These are phyloP conservation scores for Miscanthus sacchariflorus DNA, from an alignment of 202 grass and related monocot species.

Conservation along the genomic window DNA sequence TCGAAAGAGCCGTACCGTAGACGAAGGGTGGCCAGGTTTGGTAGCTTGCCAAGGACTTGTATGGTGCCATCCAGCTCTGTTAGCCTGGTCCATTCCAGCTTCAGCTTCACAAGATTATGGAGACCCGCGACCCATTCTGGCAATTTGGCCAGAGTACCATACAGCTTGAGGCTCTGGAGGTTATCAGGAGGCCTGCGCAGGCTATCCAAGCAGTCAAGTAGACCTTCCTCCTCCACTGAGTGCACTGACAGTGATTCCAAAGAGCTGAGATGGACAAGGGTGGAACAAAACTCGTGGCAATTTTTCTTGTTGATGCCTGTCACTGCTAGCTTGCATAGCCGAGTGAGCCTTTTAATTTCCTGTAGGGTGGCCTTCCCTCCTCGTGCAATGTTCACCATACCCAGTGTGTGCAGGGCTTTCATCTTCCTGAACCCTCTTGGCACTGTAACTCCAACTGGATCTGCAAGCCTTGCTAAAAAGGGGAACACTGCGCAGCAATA, in stretches of 20 bases:
- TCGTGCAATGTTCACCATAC: not conserved
- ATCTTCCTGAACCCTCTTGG: not conserved
- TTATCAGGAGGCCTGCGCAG: not conserved
- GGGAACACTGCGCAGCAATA: not conserved
- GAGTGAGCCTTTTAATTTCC: not conserved
- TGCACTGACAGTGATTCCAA: not conserved
- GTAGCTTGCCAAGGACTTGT: constrained; percentile 14
- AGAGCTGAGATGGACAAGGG: not conserved
- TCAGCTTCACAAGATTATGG: constrained; percentile 6
- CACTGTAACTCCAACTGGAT: not conserved
- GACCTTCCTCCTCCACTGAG: not conserved
- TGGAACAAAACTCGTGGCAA: constrained; percentile 1
- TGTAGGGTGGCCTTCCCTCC: not conserved
- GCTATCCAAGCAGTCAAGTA: not conserved
- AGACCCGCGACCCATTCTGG: not conserved
- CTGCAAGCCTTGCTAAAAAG: not conserved
- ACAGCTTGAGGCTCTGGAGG: not conserved
- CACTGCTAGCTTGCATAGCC: constrained; percentile 26
- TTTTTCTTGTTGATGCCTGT: constrained; percentile 10
- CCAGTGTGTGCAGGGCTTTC: constrained; percentile 3
- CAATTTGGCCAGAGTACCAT: not conserved
- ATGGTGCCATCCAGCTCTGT: not conserved
- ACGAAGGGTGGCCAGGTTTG: constrained; percentile 7
- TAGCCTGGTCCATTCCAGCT: not conserved
- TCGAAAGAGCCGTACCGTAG: not conserved